Percentiles rank a stretch among this genome's conserved stretches.
These are phyloP conservation scores for Colletotrichum lentis DNA, from an alignment of 2,329 filamentous ascomycete species.

Conservation along the genomic window DNA sequence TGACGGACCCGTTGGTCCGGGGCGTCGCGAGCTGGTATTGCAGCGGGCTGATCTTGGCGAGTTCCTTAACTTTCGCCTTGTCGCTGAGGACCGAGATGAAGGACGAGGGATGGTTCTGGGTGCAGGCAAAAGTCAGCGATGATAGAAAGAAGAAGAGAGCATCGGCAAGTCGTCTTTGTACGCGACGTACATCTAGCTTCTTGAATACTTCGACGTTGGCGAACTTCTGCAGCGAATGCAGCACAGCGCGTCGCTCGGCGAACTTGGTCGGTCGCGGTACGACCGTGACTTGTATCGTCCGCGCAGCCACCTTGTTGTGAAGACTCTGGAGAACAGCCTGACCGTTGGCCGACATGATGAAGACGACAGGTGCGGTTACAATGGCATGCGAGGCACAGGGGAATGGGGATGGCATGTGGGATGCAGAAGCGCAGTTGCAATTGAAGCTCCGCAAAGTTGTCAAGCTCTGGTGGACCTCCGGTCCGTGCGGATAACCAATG, in stretches of 20 bases:
- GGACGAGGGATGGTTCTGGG: slow-evolving; percentile 56
- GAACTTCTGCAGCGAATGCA: slow-evolving; percentile 60
- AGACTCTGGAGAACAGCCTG: slow-evolving; percentile 22
- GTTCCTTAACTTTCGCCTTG: slow-evolving; percentile 48
- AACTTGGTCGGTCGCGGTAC: slow-evolving; percentile 61
- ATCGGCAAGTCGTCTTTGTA: not conserved
- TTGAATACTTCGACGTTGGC: slow-evolving; percentile 63
- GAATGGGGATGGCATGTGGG: not conserved
- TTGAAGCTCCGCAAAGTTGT: slow-evolving; percentile 19
- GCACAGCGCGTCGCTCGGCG: slow-evolving; percentile 63
- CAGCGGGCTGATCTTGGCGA: slow-evolving; percentile 59
- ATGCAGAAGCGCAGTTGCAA: slow-evolving; percentile 3
- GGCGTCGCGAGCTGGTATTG: slow-evolving; percentile 53
- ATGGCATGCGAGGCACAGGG: not conserved
- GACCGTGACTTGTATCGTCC: slow-evolving; percentile 60
- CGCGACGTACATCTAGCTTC: slow-evolving; percentile 50
- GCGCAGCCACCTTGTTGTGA: slow-evolving; percentile 37
- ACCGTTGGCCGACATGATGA: slow-evolving; percentile 30
- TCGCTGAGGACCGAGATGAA: slow-evolving; percentile 61
- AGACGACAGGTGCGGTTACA: not conserved
- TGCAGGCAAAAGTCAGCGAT: not conserved
- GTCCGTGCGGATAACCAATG: not conserved
- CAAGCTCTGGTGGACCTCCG: slow-evolving; percentile 25
- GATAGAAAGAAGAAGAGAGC: too few relatives aligned
- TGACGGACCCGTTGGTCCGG: slow-evolving; percentile 40